Evolutionary conservation across 179 eudicot genomes (phyloP).

Genomic region (Camellia oleifera): DNA sequence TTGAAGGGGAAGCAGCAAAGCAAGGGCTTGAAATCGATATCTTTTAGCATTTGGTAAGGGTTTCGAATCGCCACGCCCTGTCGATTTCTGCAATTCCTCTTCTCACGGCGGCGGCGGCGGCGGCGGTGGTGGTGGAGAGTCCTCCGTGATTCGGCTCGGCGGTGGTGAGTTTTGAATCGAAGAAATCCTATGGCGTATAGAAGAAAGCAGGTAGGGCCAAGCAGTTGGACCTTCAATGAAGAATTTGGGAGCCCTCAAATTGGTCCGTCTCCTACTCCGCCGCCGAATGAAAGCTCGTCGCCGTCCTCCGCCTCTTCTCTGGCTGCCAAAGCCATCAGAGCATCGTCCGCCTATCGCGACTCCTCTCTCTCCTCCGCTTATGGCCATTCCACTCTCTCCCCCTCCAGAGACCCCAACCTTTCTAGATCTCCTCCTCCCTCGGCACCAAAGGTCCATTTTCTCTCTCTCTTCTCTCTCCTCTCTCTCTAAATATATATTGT

Average conservation of each 20-base stretch:
- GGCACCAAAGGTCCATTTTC: slow-evolving; percentile 20
- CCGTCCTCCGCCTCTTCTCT: slow-evolving; percentile 41
- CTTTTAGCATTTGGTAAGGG: neutral
- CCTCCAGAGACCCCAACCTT: slow-evolving; percentile 18
- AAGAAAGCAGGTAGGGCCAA: slow-evolving; percentile 25
- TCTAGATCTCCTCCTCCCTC: slow-evolving; percentile 23
- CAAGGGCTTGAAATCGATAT: neutral
- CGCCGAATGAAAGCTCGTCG: slow-evolving; percentile 22
- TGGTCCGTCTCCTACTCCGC: slow-evolving; percentile 7
- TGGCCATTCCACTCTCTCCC: slow-evolving; percentile 30
- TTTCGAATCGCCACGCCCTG: neutral
- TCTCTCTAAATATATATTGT: neutral
- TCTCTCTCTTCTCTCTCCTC: neutral
- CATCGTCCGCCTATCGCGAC: slow-evolving; percentile 43
- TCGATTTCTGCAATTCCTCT: neutral
- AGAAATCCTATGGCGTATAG: slow-evolving; percentile 25
- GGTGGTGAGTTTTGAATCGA: neutral
- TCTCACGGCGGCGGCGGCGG: neutral
- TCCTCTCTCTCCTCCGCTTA: slow-evolving; percentile 53
- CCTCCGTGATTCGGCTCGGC: neutral
- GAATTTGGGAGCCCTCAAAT: slow-evolving; percentile 7
- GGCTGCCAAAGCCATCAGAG: slow-evolving; percentile 52
- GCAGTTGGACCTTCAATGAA: slow-evolving; percentile 14
- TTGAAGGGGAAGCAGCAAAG: no score
- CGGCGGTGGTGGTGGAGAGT: neutral